These are phyloP conservation scores for Phytophthora citrophthora DNA, from an alignment of 352 stramenopile species.

Conservation along the genomic window DNA sequence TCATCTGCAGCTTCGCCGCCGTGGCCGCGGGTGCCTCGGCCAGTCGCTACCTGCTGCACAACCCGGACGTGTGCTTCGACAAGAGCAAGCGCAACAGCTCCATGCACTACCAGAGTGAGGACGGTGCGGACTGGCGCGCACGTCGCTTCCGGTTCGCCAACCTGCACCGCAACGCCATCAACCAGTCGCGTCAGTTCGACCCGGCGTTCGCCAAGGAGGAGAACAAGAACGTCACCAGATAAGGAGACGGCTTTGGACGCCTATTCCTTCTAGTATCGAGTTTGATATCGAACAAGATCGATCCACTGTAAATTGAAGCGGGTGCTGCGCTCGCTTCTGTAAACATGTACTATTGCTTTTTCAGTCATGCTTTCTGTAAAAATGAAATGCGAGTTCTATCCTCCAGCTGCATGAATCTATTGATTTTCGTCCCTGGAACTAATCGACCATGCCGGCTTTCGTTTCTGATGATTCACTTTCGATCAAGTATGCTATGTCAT, in stretches of 20 bases:
- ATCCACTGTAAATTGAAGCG: no score
- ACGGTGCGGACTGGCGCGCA: slow-evolving; percentile 57
- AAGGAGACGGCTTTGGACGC: slow-evolving; percentile 10
- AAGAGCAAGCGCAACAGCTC: slow-evolving; percentile 55
- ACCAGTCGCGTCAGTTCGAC: slow-evolving; percentile 73
- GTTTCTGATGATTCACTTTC: no score
- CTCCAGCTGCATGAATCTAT: no score
- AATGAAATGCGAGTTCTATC: no score
- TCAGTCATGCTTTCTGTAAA: no score
- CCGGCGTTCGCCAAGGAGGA: slow-evolving; percentile 56
- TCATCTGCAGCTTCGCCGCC: slow-evolving; percentile 47
- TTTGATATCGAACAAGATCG: no score
- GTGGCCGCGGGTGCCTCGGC: slow-evolving; percentile 38
- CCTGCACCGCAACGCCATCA: slow-evolving; percentile 71
- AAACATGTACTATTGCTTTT: no score
- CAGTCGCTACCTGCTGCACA: slow-evolving; percentile 53
- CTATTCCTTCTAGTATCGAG: no score
- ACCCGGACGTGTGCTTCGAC: slow-evolving; percentile 73
- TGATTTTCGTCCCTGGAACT: no score
- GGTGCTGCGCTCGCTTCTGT: no score
- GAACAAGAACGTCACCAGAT: slow-evolving; percentile 65
- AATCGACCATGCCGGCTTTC: no score
- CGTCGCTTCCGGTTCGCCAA: slow-evolving; percentile 74
- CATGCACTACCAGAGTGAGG: slow-evolving; percentile 50
- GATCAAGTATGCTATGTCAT: no score